Base-by-base conservation (phyloP, 345 rosid species). In the Excoecaria cochinchinensis region DNA sequence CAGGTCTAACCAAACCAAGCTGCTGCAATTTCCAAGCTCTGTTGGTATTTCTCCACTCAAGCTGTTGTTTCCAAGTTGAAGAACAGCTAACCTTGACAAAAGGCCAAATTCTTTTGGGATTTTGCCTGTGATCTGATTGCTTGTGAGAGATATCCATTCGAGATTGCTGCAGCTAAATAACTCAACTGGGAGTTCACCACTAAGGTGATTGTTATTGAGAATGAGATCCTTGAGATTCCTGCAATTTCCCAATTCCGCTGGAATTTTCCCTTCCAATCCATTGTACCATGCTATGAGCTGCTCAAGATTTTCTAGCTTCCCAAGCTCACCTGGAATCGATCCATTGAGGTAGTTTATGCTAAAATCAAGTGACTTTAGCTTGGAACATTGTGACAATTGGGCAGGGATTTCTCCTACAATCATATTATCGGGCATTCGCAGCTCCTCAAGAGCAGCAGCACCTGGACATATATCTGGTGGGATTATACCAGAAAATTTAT, bases 281-380 rank as follows among this genome's bases (percentile, higher is more conserved):
- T 95, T 95, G 74, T 83, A 90, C 99, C 99, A 95, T 0, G 99
- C 97, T 47, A 92, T 91, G 60, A 95, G 82, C 75, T 95, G 95
- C 81, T 95, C 99, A 21, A 95, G 96, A 55, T 90, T 87, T 82
- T 81, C 85, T 6, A 95, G 95, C 25, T 71, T 83, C 31, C 99
- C 99, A 2, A 95, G 80, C 80, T 89, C 97, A 7, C 88, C 63
- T 0, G 99, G 99, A 72, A 95, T 91, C 51, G 95, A 82, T 1
- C 99, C 99, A 64, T 82, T 89, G 67, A 95, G 89, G 73, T 86
- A 93, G 81, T 95, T 95, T 63, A 95, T 82, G 80, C 99, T 95
- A 56, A 92, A 76, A 86, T 95, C 99, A 25, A 95, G 83, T 4
- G 88, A 81, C 76, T 84, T 90, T 40, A 95, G 90, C 81, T 86